Evolutionary conservation across 352 stramenopile species (phyloP).

Genomic region (Peronospora belbahrii): DNA sequence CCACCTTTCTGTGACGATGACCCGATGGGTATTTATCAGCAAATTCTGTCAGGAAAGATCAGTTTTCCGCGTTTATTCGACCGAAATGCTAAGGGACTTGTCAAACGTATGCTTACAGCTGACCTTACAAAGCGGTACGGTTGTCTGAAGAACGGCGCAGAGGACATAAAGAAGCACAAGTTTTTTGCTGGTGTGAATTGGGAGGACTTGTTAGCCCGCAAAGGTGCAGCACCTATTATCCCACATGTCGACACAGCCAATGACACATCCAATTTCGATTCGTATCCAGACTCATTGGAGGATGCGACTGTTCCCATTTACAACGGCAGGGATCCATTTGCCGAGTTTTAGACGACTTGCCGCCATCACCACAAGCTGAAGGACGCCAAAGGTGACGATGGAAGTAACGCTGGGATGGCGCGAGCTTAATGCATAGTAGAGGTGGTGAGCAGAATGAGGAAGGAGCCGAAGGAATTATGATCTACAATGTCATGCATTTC

Average conservation of each 20-base stretch:
- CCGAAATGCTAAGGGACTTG: slow-evolving; percentile 91
- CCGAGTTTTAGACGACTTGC: slow-evolving; percentile 77
- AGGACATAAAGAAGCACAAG: slow-evolving; percentile 96
- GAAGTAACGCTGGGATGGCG: background rate
- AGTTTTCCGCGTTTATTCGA: slow-evolving; percentile 94
- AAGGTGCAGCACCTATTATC: slow-evolving; percentile 90
- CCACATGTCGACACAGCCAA: slow-evolving; percentile 84
- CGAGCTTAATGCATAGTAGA: slow-evolving; percentile 11
- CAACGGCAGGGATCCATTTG: slow-evolving; percentile 89
- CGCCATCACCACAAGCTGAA: slow-evolving; percentile 7
- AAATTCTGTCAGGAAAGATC: slow-evolving; percentile 91
- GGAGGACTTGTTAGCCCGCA: slow-evolving; percentile 83
- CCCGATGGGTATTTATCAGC: slow-evolving; percentile 94
- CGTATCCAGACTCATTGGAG: slow-evolving; percentile 91
- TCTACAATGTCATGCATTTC: slow-evolving; percentile 24
- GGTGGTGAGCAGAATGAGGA: slow-evolving; percentile 3
- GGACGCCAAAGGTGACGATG: slow-evolving; percentile 4
- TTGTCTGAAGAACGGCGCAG: slow-evolving; percentile 92
- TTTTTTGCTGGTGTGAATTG: slow-evolving; percentile 92
- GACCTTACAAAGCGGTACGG: slow-evolving; percentile 96
- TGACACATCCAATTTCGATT: slow-evolving; percentile 96
- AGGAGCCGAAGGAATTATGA: slow-evolving; percentile 32
- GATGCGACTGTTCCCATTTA: slow-evolving; percentile 88
- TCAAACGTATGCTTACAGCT: slow-evolving; percentile 93
- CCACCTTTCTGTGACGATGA: slow-evolving; percentile 95